Evolutionary conservation across 345 rosid genomes (phyloP), one percentile per base, ranked within the genome.

Genomic region (Euphorbia peplus): DNA sequence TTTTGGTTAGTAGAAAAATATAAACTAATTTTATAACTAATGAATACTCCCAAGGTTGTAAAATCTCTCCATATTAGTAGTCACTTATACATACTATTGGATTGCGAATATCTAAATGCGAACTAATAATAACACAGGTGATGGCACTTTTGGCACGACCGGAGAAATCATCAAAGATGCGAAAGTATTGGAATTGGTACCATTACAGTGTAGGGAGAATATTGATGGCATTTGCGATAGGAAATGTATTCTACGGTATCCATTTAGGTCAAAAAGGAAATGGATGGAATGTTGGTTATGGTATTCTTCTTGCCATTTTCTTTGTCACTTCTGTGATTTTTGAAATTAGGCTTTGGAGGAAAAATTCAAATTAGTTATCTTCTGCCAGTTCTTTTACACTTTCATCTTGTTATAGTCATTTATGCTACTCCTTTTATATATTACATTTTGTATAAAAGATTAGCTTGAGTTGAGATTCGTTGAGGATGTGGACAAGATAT

Each of bases 101-200:
- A n/a, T n/a, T n/a, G n/a, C n/a, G n/a, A n/a, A n/a, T n/a, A n/a
- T n/a, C n/a, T n/a, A n/a, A n/a, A n/a, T n/a, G n/a, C n/a, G n/a
- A n/a, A n/a, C n/a, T n/a, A n/a, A n/a, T n/a, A n/a, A n/a, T n/a
- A n/a, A 5, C 26, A 13, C 47, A 92, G 96, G 83, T 80, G 11
- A 57, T 78, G 83, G 90, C 97, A 24, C 15, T 89, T 58, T 75
- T 93, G 79, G 90, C 86, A 29, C 67, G 97, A 25, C 93, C 97
- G 0, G 78, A 63, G 18, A 83, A 78, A 74, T 55, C 75, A 55
- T 83, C 90, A 0, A 93, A 91, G 50, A 41, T 79, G 67, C 70
- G 96, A 39, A 83, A 71, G 42, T 91, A 82, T 50, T 91, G 97
- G 97, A 89, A 93, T 21, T 91, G 85, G 95, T 91, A 89, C 73